Evolutionary conservation across 2,329 filamentous ascomycete species (phyloP), one percentile per base, ranked within the genome.

Genomic region (Fusarium sp.): DNA sequence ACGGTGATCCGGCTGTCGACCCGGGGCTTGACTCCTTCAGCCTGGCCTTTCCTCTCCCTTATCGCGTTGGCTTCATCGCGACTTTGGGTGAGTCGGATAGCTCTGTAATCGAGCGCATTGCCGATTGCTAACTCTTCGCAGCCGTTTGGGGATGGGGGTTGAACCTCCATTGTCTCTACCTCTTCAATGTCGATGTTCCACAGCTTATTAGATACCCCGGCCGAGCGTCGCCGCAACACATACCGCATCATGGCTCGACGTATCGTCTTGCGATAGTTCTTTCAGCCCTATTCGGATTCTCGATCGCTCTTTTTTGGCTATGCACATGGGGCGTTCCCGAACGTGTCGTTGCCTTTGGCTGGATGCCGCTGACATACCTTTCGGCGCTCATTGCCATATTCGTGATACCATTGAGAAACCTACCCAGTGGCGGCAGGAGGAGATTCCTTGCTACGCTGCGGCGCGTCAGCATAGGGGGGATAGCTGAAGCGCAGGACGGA

Each of bases 121-220:
- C 67, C 41, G 7, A 8, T 46, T 34, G 29, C 57, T 64, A 43
- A 64, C 51, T 35, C 32, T n/a, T 28, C 19, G 59, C 67, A 96
- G 93, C 92, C 69, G 89, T 96, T 72, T 98, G 94, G 94, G 93
- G 92, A 75, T 99, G 94, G 93, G 93, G 90, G 66, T 78, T 91
- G 69, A 98, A 97, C 79, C 86, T 98, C 36, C 93, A 97, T 74
- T 93, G 92, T 78, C 88, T 98, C 58, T 84, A 89, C 71, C 78
- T 87, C 56, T 82, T 88, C 72, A 91, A 91, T 74, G 96, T 99
- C 79, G 92, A 97, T 77, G 91, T 96, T 52, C 91, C 92, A 19
- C 83, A 88, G 29, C 84, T 98, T 55, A 92, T 98, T 70, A 89
- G 91, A 76, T 98, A 98, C 76, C 92, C 93, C 35, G 80, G 85